Evolutionary conservation across 139 green algal genomes (phyloP), one percentile per base, ranked within the genome.

Genomic region (Micractinium sp.): DNA sequence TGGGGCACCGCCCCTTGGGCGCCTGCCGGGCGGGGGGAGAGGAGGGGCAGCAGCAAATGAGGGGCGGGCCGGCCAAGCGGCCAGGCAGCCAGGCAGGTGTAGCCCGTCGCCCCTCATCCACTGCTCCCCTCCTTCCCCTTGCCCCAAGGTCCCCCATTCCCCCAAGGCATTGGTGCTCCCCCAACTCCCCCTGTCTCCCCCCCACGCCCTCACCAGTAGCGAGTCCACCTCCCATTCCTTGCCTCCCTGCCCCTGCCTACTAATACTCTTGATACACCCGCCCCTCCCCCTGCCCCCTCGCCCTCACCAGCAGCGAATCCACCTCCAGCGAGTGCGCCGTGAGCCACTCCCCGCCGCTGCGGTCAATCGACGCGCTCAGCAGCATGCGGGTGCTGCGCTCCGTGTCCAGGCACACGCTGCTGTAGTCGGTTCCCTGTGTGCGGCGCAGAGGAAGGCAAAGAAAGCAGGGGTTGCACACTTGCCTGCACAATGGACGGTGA

Each of bases 301-400:
- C 47, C 47, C 47, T 56, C 47, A 56, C 78, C 74, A 90, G 78
- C 78, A 90, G 78, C 60, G 56, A 41, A 47, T 96, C 92, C 4
- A 85, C 47, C 18, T 87, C 67, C 7, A 95, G 89, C 66, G 77
- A 90, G 91, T 95, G 91, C 56, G 93, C 38, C 2, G 89, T 87
- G 31, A 96, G 85, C 69, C 53, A 92, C 83, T 94, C 90, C 38
- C 3, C 81, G 38, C 89, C 71, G 19, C 69, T 76, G n/a, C 38
- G 16, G 81, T 93, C 87, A 41, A 80, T 1, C 23, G 56, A 87
- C 9, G 90, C 91, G 1, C 84, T 83, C 85, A 94, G 89, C 81
- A 96, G 80, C 73, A 94, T 73, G 41, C 76, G 53, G 38, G 74
- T 63, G 47, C 7, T 25, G 74, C 88, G 86, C 76, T 96, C 94